Base-by-base conservation (phyloP, 2,329 filamentous ascomycete species). In the Furcasterigmium furcatum region DNA sequence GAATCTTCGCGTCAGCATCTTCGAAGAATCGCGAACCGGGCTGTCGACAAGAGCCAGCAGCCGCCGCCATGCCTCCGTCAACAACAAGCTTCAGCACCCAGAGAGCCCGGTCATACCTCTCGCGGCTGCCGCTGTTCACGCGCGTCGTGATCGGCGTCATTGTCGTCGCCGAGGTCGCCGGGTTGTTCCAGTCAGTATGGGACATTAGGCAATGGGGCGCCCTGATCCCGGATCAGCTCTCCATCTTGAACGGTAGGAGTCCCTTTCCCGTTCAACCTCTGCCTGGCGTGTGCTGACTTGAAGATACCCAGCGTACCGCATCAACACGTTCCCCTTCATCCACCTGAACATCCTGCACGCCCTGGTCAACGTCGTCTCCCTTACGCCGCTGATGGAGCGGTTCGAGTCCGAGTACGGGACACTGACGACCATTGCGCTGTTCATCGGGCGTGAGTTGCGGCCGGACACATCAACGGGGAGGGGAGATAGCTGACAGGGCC, bases 371-470 rank as follows among this genome's bases (percentile, higher is more conserved):
- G 64, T 90, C 20, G 43, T 95, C 52, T 88, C 90, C 19, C 65
- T 97, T 51, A 84, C 85, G 32, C 94, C 94, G n/a, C 73, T 99
- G 43, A 71, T 99, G 64, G 92, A 96, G 67, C 82, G 91, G 50
- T 99, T 97, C 66, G 94, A 99, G 71, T 80, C 82, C 51, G 92
- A 96, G 64, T 84, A 95, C 65, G 94, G 94, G 43, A 97, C 92
- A 8, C 73, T 97, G 59, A 89, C 89, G 21, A 87, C 90, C n/a
- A 64, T 95, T 52, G 82, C 88, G 29, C 74, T 97, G 43, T 96
- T 97, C 65, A 82, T 94, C 58, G 94, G 94, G 46, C 91, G 91
- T 95, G 75, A 73, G 91, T 79, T n/a, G 5, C 14, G 14, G 38
- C 9, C 30, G 32, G 12, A 7, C 24, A 27, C n/a, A n/a, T n/a